Base-by-base conservation (phyloP, 1,139 yeast genomes). In the Scheffersomyces stambukii region DNA sequence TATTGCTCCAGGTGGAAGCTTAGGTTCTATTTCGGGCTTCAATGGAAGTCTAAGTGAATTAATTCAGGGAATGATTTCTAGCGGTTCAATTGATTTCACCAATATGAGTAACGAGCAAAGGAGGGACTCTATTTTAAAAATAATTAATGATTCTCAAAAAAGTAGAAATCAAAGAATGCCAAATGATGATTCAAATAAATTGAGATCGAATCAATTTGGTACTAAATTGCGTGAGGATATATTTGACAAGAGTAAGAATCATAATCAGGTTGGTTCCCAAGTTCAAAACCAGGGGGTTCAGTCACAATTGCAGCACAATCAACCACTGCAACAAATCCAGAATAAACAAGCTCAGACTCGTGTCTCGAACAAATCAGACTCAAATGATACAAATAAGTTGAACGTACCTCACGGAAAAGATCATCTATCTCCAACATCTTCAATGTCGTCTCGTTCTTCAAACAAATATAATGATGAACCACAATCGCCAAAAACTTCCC, bases 401-500 rank as follows among this genome's bases (percentile, higher is more conserved):
- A 23, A 19, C 16, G 24, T 25, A 6, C 33, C 32, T 10, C 10
- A 10, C 9, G 22, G 26, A 15, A 35, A 36, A 20, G 41, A 34
- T 16, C 24, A 33, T 16, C 29, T 56, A 26, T 62, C 61, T 13
- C 67, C 70, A 1, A 52, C 64, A 1, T 60, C 70, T 1, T 60
- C 68, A 0, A 40, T 58, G 36, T 57, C 65, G 3, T 54, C 68
- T 5, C 53, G 54, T 27, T 16, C 36, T 8, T 49, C 60, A 10
- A 58, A 62, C 10, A 54, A 52, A 32, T 49, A 44, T 21, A 45
- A 50, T 16, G 70, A 63, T 14, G 64, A 60, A 24, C 64, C 69
- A 0, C 70, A 64, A 29, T 64, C 70, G 5, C 73, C 73, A 1
- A 64, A 58, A 25, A 59, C 70, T 1, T 62, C 70, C 1, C 70